Base-by-base conservation (phyloP, 768 basidiomycete species). In the Hemileccinum impolitum region DNA sequence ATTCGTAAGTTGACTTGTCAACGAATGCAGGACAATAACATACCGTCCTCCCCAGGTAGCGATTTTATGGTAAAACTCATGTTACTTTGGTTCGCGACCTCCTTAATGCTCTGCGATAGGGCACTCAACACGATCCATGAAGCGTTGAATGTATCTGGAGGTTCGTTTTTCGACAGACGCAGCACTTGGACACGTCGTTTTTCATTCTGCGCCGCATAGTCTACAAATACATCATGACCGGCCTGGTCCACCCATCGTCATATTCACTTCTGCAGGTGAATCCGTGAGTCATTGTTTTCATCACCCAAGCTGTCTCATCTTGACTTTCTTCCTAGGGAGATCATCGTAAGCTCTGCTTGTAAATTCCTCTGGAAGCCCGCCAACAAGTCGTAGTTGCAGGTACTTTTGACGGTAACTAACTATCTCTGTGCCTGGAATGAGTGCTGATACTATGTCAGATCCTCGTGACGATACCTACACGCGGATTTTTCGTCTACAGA, bases 401-500 rank as follows among this genome's bases (percentile, higher is more conserved):
- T 51, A 1, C 7, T 55, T 2, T 2, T 39, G 8, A 42, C 41
- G 36, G 57, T 58, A 30, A 12, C 9, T 2, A 9, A 32, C 4
- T 13, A 0, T 11, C 25, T 45, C 5, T 13, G 10, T 36, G 7
- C 6, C 4, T 1, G 6, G 34, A 32, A 30, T 18, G 12, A 35
- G 13, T 3, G 1, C 11, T 60, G 19, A 59, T 39, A 23, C 26
- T 9, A 28, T 36, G 4, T 23, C 13, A 58, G 57, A n/a, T 6
- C 4, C 4, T 56, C 11, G 46, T 48, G 23, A 7, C 57, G 2
- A 15, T 44, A 14, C n/a, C 17, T 19, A 37, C 48, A 0, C 56
- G 54, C 18, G 52, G 48, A 0, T 58, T 37, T 36, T 54, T 58
- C 30, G 43, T 59, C 12, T 28, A 55, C 30, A 48, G 57, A 37